A percentile compares a stretch with the other conserved stretches of the same genome.
These are phyloP conservation scores for Trichopus zeylanicus DNA, from an alignment of 116 monocot genomes.

Conservation along the genomic window DNA sequence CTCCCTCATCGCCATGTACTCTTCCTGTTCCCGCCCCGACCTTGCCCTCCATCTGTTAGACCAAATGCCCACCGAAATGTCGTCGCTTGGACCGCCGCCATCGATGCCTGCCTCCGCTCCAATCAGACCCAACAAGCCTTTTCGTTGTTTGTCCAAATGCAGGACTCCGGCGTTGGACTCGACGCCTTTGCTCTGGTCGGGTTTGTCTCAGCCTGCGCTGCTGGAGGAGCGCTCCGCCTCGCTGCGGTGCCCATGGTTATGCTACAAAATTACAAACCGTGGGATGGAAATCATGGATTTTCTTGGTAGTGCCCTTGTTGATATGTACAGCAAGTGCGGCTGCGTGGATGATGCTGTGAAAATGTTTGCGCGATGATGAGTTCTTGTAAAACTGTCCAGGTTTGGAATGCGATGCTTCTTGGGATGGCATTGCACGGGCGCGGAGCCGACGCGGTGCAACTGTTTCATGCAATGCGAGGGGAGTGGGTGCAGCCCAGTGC, in stretches of 20 bases:
- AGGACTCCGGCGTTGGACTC: not conserved
- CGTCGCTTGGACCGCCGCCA: conserved; percentile 13
- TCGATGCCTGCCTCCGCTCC: conserved; percentile 9
- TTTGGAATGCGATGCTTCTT: conserved; percentile 19
- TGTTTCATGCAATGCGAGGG: conserved; percentile 18
- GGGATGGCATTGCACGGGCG: conserved; percentile 19
- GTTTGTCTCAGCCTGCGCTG: conserved; percentile 11
- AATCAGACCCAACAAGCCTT: not conserved
- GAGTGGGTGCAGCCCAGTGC: conserved; percentile 9
- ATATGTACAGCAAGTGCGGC: conserved; percentile 28
- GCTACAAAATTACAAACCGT: conserved; percentile 1
- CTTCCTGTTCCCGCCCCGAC: conserved; percentile 2
- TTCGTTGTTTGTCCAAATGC: conserved; percentile 13
- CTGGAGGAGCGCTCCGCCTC: conserved; percentile 1
- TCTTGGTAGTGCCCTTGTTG: conserved; percentile 13
- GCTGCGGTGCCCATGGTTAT: conserved; percentile 6
- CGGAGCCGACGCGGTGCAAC: conserved; percentile 1
- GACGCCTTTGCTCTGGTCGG: conserved; percentile 16
- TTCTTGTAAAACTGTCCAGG: not conserved
- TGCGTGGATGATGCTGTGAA: conserved; percentile 3
- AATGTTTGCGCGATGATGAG: conserved; percentile 2
- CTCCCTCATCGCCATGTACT: conserved; percentile 20
- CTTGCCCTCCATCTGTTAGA: conserved; percentile 14
- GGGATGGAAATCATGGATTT: conserved; percentile 1
- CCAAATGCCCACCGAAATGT: conserved; percentile 8